Evolutionary conservation across 129 eudicot species (phyloP).

Genomic region (Mikania micrantha): DNA sequence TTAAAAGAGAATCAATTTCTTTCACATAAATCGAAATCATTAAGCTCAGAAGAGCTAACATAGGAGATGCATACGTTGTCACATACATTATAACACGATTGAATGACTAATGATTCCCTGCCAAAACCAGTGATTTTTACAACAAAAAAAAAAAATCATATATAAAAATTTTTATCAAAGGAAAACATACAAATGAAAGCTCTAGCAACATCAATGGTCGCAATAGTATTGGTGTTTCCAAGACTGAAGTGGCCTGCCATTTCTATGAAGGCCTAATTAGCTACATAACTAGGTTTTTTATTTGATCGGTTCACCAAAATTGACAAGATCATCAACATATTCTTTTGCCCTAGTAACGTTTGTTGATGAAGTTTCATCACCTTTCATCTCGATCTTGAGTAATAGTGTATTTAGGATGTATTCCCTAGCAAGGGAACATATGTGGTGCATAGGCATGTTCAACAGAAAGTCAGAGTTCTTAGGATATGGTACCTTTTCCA

Average conservation of each 20-base stretch:
- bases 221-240: conserved; percentile 91
- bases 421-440: no score
- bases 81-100: conserved; percentile 74
- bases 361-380: no score
- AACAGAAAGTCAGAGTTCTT: no score
- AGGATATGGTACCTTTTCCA: no score
- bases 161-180: background rate
- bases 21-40: conserved; percentile 47
- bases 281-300: no score
- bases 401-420: no score
- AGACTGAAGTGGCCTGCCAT: conserved; percentile 94
- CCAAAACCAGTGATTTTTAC: background rate
- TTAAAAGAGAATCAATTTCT: conserved; percentile 18
- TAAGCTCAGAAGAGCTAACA: conserved; percentile 63
- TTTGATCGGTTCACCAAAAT: no score
- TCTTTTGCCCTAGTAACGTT: no score
- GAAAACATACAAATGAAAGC: conserved; percentile 71
- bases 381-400: no score
- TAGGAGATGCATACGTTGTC: conserved; percentile 92
- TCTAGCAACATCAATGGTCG: conserved; percentile 96
- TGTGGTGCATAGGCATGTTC: no score
- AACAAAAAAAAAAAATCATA: background rate
- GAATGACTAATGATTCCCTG: conserved; percentile 95
- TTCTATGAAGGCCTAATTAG: no score
- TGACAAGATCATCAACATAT: no score